Base-by-base conservation (phyloP, 768 basidiomycete genomes). In the Tulasnella sp. region DNA sequence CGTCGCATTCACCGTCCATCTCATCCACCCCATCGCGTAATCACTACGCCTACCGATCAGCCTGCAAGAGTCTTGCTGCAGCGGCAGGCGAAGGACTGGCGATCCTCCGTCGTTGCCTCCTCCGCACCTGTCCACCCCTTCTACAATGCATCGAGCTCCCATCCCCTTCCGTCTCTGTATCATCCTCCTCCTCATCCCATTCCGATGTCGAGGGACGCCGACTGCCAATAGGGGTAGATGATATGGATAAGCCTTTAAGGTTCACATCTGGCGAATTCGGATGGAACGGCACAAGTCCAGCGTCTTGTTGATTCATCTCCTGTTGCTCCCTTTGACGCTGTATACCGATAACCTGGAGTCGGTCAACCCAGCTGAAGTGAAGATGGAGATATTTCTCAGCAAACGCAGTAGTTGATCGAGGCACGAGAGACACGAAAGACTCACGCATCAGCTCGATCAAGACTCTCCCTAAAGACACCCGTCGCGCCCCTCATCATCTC, bases 401-500 rank as follows among this genome's bases (percentile, higher is more conserved):
- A 62, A 44, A 58, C 62, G 23, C 21, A 58, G 49, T 23, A 51
- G 49, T 27, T 54, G 55, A 51, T 41, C 9, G 8, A 52, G 21
- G 26, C 27, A 34, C 55, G 47, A 30, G 34, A 38, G 5, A 38
- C 52, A n/a, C 42, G 63, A 13, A 7, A 79, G 84, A 62, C 62
- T 56, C 42, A 90, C 81, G 85, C 80, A 69, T 94, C 92, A 29
- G 91, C 92, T 56, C 85, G 76, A 69, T 93, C 90, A 70, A 94
- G 74, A 63, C 84, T 88, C 62, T 93, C 92, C 66, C 83, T 85
- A 62, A 94, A 86, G 23, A 94, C 88, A 3, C 80, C 78, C n/a
- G 88, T 88, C 27, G 93, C 88, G 27, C 87, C 82, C 27, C 84
- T 77, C 77, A 95, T 83, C 89, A 93, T 94, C 67, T 95, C 91